Evolutionary conservation across 306 rosid species (phyloP).

Genomic region (Pterocarpus santalinus): DNA sequence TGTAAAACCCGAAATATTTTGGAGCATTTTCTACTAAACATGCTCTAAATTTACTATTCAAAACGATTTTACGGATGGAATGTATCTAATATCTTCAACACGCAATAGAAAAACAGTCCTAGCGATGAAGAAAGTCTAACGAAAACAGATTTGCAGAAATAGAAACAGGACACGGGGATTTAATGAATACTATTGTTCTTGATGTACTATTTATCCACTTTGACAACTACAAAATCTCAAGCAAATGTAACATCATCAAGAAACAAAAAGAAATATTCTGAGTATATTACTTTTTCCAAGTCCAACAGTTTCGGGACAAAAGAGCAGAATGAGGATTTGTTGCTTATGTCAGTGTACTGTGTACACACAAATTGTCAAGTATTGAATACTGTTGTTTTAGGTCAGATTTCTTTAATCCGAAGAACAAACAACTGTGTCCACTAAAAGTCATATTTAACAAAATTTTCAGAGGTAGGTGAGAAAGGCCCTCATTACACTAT

Average conservation of each 20-base stretch:
- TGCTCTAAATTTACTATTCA: background rate
- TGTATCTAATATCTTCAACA: background rate
- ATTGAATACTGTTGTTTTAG: background rate
- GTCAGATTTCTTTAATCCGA: no score
- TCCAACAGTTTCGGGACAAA: background rate
- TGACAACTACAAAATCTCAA: constrained; percentile 56
- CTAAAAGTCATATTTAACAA: no score
- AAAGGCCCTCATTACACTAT: no score
- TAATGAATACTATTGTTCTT: constrained; percentile 62
- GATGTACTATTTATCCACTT: constrained; percentile 67
- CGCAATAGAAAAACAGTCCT: background rate
- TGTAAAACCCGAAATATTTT: no score
- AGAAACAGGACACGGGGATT: constrained; percentile 19
- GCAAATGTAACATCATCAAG: constrained; percentile 21
- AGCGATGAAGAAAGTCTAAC: background rate
- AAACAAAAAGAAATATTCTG: background rate
- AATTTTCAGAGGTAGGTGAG: no score
- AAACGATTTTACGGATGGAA: background rate
- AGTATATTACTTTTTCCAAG: background rate
- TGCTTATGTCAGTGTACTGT: background rate
- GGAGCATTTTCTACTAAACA: background rate
- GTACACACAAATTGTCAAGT: background rate
- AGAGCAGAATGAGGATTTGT: background rate
- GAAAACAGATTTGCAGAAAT: constrained; percentile 20
- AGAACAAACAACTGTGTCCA: no score